Evolutionary conservation across 2,329 filamentous ascomycete genomes (phyloP), one percentile per base, ranked within the genome.

Genomic region (Tolypocladium inflatum): DNA sequence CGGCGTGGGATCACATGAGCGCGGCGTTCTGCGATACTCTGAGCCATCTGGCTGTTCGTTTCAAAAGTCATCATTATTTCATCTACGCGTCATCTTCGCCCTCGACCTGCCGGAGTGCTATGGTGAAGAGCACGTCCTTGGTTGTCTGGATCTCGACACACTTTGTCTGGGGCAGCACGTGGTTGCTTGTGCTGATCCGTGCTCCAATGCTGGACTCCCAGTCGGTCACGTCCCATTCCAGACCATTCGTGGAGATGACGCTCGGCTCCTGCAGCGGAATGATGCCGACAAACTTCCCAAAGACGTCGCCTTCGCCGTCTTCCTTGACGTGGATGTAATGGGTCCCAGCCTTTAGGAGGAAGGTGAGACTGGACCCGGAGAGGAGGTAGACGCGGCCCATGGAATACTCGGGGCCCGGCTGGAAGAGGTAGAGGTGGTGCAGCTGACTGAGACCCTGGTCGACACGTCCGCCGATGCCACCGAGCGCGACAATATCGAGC

Each of bases 401-500:
- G 35, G 72, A 69, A 59, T 82, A 81, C 30, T 67, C 69, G 0
- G 78, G 74, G 51, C 81, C 74, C 13, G 71, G 64, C 67, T 87
- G 83, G 70, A 83, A 85, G 54, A 83, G 72, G 64, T 84, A 92
- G 52, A 97, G 79, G 69, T 97, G 90, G 70, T 96, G 90, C 56
- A 99, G 80, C 66, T 96, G 86, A 58, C 90, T 91, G 54, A 99
- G 80, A 2, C 88, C 93, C 70, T 99, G 94, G 72, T 99, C 94
- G 19, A 97, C 89, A 37, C 94, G 86, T 8, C 94, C 94, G 50
- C 90, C 91, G 0, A 97, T 80, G 2, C 92, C 91, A 45, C 93
- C 92, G 8, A 97, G 75, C 42, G 89, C 85, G 15, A 96, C 78
- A n/a, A 96, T 85, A 66, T 93, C 81, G 55, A 80, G 68, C 1